Evolutionary conservation across 768 basidiomycete species (phyloP), one percentile per base, ranked within the genome.

Genomic region (Boletellus ananas): DNA sequence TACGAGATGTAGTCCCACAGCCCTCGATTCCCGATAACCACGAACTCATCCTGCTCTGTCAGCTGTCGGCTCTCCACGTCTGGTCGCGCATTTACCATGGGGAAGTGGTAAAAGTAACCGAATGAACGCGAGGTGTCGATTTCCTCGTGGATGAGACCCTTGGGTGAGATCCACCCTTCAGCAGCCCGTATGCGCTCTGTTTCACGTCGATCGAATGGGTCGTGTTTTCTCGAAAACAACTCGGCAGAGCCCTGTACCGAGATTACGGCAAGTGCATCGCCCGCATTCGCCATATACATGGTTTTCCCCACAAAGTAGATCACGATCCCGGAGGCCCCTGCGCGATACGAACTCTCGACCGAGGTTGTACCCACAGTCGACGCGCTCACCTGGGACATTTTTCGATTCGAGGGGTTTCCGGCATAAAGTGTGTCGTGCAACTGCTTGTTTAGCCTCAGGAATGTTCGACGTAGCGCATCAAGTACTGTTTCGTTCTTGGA

Each of bases 1-100:
- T 90, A 91, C 4, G 90, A 86, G 56, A 98, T 88, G 56, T 83
- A 90, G 57, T 94, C 88, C 96, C 96, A 99, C 21, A 98, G 66
- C 0, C 91, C 92, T 6, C 84, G 79, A 65, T 98, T 97, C 25
- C 86, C 96, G 52, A 99, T 79, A 71, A 99, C 95, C 60, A 98
- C 80, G 62, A 98, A 96, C 68, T 99, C 95, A 68, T 99, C 96
- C 47, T 83, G 78, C 54, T 90, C 85, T 2, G 83, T 78, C 16
- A 99, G 71, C 41, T 83, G 77, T 55, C 85, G 82, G 4, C 72
- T 74, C 56, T 73, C 74, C 53, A 95, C 79, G 64, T 91, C 81
- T 0, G 96, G 95, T 6, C 87, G 78, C 0, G 96, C 85, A 63
- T 95, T 95, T 66, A 98, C 80, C 31, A 94, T 83, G 0, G 94